A percentile compares a stretch with the other conserved stretches of the same genome.
These are phyloP conservation scores for Mycena polygramma DNA, from an alignment of 768 basidiomycete species.

Conservation along the genomic window DNA sequence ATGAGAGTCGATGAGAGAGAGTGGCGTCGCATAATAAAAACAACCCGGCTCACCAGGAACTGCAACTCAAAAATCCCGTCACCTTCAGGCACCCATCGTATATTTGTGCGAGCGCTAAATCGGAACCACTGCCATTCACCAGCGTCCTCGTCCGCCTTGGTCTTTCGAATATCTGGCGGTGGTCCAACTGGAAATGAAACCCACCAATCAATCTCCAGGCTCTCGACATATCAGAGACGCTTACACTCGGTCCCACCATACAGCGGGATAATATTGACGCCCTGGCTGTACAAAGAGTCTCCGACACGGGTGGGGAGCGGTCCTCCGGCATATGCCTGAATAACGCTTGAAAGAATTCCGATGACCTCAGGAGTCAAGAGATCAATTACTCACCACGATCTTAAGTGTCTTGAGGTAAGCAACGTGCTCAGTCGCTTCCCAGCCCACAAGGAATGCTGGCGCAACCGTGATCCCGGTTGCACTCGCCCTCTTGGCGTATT, in stretches of 20 bases:
- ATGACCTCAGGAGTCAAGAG: neutral
- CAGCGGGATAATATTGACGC: too few relatives aligned
- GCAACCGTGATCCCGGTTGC: conserved; percentile 50
- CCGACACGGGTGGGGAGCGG: neutral
- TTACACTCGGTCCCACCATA: neutral
- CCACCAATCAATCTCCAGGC: too few relatives aligned
- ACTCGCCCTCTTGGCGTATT: conserved; percentile 45
- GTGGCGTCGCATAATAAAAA: too few relatives aligned
- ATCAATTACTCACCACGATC: neutral
- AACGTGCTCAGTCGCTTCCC: conserved; percentile 48
- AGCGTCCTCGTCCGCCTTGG: neutral
- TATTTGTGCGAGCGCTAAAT: neutral
- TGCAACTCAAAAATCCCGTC: too few relatives aligned
- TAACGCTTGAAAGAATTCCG: neutral
- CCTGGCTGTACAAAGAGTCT: neutral
- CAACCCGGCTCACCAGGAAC: too few relatives aligned
- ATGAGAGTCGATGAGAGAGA: too few relatives aligned
- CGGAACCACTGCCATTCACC: neutral
- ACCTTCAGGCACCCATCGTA: too few relatives aligned
- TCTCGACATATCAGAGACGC: neutral
- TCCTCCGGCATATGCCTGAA: neutral
- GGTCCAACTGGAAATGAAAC: too few relatives aligned
- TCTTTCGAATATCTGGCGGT: too few relatives aligned
- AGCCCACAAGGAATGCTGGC: conserved; percentile 55
- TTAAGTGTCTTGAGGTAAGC: conserved; percentile 38